Evolutionary conservation across 2,329 filamentous ascomycete species (phyloP).

Genomic region (Pseudopithomyces maydicus): DNA sequence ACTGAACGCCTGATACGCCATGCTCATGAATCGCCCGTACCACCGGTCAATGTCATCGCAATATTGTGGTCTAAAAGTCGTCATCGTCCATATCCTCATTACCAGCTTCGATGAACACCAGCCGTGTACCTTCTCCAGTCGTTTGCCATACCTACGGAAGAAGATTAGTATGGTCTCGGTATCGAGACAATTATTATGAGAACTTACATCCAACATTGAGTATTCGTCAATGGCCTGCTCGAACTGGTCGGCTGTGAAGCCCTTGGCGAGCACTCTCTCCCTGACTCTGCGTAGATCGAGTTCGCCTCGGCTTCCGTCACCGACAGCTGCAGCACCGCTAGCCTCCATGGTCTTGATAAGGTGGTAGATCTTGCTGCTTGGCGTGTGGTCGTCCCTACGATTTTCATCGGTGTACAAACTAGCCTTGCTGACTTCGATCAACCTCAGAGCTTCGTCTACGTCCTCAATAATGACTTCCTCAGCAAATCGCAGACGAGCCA

Average conservation of each 20-base stretch:
- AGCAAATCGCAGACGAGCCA: constrained; percentile 89
- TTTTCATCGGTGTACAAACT: constrained; percentile 76
- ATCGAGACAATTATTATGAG: neutral
- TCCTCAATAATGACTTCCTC: constrained; percentile 86
- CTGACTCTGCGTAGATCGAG: constrained; percentile 86
- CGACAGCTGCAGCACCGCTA: constrained; percentile 78
- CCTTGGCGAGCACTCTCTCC: constrained; percentile 91
- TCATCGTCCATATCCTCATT: constrained; percentile 50
- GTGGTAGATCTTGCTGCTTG: constrained; percentile 91
- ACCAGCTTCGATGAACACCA: constrained; percentile 61
- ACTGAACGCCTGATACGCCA: constrained; percentile 33
- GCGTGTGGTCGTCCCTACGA: constrained; percentile 68
- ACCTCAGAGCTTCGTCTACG: constrained; percentile 89
- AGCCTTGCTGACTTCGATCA: constrained; percentile 93
- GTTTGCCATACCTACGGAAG: constrained; percentile 58
- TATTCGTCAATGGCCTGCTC: constrained; percentile 87
- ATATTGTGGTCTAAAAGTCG: constrained; percentile 31
- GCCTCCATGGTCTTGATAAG: constrained; percentile 88
- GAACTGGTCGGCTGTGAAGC: constrained; percentile 95
- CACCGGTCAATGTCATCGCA: constrained; percentile 14
- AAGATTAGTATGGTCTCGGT: constrained; percentile 34
- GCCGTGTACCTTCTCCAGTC: constrained; percentile 57
- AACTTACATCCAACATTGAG: constrained; percentile 80
- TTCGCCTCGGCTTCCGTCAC: constrained; percentile 73
- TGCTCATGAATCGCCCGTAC: constrained; percentile 21